Conservation (phyloP, 1,284 basidiomycete genomes). For the Apiotrichum sp. region DNA sequence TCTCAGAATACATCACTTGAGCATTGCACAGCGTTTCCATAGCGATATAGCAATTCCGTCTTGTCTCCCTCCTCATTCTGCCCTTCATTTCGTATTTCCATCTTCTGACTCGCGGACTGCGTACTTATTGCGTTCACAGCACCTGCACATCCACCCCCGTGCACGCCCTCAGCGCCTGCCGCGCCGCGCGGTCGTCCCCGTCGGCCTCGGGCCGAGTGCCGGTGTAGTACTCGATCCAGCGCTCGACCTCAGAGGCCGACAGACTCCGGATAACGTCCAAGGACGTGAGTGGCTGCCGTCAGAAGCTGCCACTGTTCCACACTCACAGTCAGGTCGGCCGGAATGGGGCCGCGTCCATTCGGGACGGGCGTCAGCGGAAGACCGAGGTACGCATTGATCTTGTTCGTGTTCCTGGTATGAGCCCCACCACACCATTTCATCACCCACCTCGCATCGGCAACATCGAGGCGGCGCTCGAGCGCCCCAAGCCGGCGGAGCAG, state of each 20-base stretch:
- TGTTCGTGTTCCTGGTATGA: conserved; percentile 7
- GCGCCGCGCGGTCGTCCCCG: not conserved
- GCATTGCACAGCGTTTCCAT: no score
- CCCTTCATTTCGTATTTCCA: no score
- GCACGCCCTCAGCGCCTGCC: conserved; percentile 11
- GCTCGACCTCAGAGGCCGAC: not conserved
- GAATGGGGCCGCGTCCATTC: conserved; percentile 2
- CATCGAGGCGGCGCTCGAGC: not conserved
- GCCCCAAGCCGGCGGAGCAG: not conserved
- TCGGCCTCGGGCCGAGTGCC: not conserved
- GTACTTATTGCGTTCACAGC: not conserved
- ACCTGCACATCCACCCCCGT: conserved; percentile 8
- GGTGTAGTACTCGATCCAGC: conserved; percentile 17
- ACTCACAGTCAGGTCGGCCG: conserved; percentile 10
- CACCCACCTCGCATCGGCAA: conserved; percentile 8
- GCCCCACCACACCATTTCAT: not conserved
- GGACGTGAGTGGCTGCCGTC: conserved; percentile 8
- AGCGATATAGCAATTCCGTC: no score
- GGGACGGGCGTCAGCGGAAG: conserved; percentile 8
- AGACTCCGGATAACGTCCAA: conserved; percentile 6
- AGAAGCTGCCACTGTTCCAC: not conserved
- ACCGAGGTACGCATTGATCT: conserved; percentile 10
- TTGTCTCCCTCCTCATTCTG: no score
- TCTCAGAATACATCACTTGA: no score
- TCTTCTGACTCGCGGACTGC: not conserved